Conservation (phyloP, 2,329 filamentous ascomycete genomes). For the Raffaelea arxii region DNA sequence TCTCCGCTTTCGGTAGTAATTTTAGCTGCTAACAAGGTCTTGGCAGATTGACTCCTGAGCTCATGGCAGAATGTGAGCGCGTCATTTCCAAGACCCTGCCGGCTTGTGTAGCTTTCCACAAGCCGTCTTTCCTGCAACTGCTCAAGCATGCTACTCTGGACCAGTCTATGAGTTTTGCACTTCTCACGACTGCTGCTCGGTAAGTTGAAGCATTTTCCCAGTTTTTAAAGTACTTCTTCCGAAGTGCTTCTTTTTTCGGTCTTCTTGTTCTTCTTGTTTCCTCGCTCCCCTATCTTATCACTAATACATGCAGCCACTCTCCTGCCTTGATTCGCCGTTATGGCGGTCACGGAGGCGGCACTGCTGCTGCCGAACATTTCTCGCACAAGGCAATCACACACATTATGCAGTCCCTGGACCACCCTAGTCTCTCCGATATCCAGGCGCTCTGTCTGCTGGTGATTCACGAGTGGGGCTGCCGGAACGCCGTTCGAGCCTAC, state of each 20-base stretch:
- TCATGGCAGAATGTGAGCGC: conserved; percentile 49
- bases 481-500: conserved; percentile 53
- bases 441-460: conserved; percentile 51
- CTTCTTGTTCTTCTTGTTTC: neutral
- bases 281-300: neutral
- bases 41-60: conserved; percentile 42
- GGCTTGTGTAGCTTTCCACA: conserved; percentile 53
- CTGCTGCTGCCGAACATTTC: conserved; percentile 48
- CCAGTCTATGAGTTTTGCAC: conserved; percentile 45
- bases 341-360: conserved; percentile 40
- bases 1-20: no score
- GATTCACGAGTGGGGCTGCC: conserved; percentile 53
- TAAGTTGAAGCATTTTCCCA: conserved; percentile 25
- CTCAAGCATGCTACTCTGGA: conserved; percentile 47
- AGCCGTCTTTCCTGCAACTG: conserved; percentile 51
- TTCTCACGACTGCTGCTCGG: conserved; percentile 48
- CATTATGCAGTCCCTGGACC: conserved; percentile 49
- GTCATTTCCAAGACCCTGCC: conserved; percentile 52
- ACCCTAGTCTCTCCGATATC: conserved; percentile 50
- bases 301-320: conserved; percentile 35
- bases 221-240: neutral
- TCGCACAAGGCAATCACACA: conserved; percentile 46
- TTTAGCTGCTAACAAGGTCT: conserved; percentile 8
- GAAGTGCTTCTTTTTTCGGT: neutral
- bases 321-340: conserved; percentile 47